Conservation (phyloP, 306 rosid species). For the Rosa chinensis region DNA sequence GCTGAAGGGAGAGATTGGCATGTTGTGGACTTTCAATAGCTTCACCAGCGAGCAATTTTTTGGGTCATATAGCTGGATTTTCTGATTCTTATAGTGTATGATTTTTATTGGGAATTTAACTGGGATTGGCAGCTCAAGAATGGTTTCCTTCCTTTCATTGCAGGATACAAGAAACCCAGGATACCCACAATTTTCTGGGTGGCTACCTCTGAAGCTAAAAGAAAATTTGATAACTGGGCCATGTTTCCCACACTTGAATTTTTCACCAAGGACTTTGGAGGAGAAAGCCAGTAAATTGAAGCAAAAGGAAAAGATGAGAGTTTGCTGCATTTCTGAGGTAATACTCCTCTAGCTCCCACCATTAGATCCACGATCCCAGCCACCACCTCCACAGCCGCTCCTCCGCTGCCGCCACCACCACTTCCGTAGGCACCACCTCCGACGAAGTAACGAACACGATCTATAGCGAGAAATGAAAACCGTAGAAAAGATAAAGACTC, state of each 20-base stretch:
- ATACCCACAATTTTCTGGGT: constrained; percentile 20
- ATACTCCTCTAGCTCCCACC: too few species aligned
- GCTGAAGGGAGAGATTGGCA: constrained; percentile 8
- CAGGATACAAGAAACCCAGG: constrained; percentile 40
- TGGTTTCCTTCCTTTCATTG: not conserved
- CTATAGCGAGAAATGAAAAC: too few species aligned
- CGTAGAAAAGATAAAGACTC: too few species aligned
- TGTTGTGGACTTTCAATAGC: not conserved
- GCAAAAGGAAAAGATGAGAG: not conserved
- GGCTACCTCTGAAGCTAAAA: constrained; percentile 29
- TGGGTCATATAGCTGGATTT: constrained; percentile 18
- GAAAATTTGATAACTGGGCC: constrained; percentile 31
- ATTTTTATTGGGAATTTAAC: constrained; percentile 13
- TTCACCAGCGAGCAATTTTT: constrained; percentile 2
- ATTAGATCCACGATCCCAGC: too few species aligned
- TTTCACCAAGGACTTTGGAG: constrained; percentile 2
- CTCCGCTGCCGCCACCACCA: too few species aligned
- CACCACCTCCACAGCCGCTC: too few species aligned
- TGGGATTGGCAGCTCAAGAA: constrained; percentile 31
- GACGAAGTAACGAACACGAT: too few species aligned
- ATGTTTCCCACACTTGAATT: constrained; percentile 9
- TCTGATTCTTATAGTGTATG: constrained; percentile 33
- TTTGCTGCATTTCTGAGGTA: not conserved
- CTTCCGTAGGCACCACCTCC: too few species aligned
- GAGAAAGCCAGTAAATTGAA: constrained; percentile 7